Percentiles rank a stretch among this genome's conserved stretches.
Evolutionary conservation across 371 early-diverging fungal genomes (phyloP).

Genomic region (Apophysomyces trapeziformis): DNA sequence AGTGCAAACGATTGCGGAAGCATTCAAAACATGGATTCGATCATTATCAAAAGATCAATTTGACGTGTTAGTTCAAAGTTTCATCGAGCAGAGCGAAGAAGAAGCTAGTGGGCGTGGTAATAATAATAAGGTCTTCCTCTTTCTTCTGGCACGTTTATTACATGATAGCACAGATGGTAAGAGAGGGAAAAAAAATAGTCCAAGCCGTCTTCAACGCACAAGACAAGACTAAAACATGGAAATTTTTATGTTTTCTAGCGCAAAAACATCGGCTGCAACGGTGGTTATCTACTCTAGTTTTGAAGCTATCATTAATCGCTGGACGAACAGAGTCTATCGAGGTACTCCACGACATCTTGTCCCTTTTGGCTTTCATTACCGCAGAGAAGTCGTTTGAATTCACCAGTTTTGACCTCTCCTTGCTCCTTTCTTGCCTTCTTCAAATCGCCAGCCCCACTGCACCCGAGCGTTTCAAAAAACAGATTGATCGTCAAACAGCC

Average conservation of each 20-base stretch:
- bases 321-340: conserved; percentile 38
- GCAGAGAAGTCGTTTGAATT: conserved; percentile 32
- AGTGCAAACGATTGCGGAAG: conserved; percentile 17
- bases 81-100: conserved; percentile 29
- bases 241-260: conserved; percentile 19
- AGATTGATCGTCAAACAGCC: conserved; percentile 27
- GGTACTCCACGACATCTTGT: conserved; percentile 38
- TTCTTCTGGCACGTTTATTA: conserved; percentile 28
- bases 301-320: conserved; percentile 41
- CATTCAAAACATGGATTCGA: conserved; percentile 37
- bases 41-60: conserved; percentile 36
- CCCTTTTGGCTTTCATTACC: conserved; percentile 43
- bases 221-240: too few relatives aligned
- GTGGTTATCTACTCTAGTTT: conserved; percentile 41
- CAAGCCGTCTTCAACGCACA: too few relatives aligned
- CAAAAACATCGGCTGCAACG: conserved; percentile 49
- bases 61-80: conserved; percentile 26
- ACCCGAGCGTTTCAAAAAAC: conserved; percentile 22
- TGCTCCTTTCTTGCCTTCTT: conserved; percentile 36
- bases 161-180: conserved; percentile 24
- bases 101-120: conserved; percentile 25
- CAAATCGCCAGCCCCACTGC: conserved; percentile 41
- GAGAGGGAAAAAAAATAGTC: neutral
- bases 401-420: conserved; percentile 28
- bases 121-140: conserved; percentile 35